A percentile compares a stretch with the other conserved stretches of the same genome.
Evolutionary conservation across 2,329 filamentous ascomycete genomes (phyloP).

Genomic region (Chlorencoelia australis): DNA sequence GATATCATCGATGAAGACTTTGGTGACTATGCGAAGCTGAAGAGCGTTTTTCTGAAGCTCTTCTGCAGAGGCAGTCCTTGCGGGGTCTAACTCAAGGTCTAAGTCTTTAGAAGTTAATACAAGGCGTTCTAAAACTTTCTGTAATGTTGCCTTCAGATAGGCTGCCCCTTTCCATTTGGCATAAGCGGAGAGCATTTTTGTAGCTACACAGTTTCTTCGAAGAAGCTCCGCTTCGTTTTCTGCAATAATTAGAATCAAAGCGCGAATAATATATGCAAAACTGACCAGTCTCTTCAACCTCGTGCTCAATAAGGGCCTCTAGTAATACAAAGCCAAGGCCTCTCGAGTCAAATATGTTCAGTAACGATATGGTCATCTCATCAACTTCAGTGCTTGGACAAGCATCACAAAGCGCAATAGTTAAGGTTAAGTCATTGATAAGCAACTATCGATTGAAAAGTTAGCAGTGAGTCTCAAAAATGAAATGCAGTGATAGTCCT

Average conservation of each 20-base stretch:
- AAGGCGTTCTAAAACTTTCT: conserved; percentile 56
- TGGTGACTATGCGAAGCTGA: conserved; percentile 56
- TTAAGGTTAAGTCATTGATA: conserved; percentile 51
- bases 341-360: conserved; percentile 61
- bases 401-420: conserved; percentile 52
- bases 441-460: conserved; percentile 37
- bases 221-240: conserved; percentile 60
- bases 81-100: conserved; percentile 57
- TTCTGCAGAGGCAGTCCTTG: conserved; percentile 47
- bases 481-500: conserved; percentile 13
- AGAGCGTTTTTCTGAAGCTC: conserved; percentile 57
- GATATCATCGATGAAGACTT: conserved; percentile 63
- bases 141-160: conserved; percentile 54
- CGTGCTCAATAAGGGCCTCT: conserved; percentile 57
- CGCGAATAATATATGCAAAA: conserved; percentile 1
- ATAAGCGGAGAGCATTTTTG: conserved; percentile 62
- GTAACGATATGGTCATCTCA: conserved; percentile 55
- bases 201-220: conserved; percentile 59
- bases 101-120: conserved; percentile 58
- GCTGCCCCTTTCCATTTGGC: conserved; percentile 59
- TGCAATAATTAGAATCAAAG: conserved; percentile 15
- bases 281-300: conserved; percentile 55
- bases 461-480: conserved; percentile 6
- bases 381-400: conserved; percentile 61
- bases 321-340: conserved; percentile 53